Base-by-base conservation (phyloP, 2,329 filamentous ascomycete genomes). In the Botryotinia calthae region DNA sequence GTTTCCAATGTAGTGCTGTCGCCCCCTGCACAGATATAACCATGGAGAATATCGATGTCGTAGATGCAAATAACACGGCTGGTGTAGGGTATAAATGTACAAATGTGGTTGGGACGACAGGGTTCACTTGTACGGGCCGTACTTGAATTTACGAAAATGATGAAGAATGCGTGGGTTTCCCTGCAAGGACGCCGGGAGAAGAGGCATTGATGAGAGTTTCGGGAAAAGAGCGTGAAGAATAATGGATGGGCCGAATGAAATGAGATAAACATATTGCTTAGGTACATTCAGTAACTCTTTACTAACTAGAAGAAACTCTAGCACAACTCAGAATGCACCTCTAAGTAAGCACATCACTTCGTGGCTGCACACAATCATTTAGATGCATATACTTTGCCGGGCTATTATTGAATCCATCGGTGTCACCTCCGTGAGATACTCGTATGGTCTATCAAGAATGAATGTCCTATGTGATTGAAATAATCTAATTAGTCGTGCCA, bases 1-100 rank as follows among this genome's bases (percentile, higher is more conserved):
- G 56, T 34, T 71, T 64, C 46, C 46, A 62, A 14, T 71, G 69
- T 25, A 71, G 69, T 25, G 58, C 58, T 6, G 69, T 71, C 20
- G 69, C 59, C n/a, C 69, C 59, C 4, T 71, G 69, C 22, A n/a
- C 28, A 40, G 28, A 56, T 8, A 59, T 72, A 28, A 72, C 62
- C 8, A 72, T 72, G 61, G 48, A 72, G 34, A 67, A 56, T 2
- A 37, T 72, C 37, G 6, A 56, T 18, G 62, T 72, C 1, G 42
- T 46, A 31, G 62, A 51, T 37, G 64, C 62, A 5, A 48, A 67
- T 46, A 51, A 63, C 22, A 59, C 63, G n/a, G 62, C 62, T 8
- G 62, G 62, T 7, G 34, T n/a, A 5, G 48, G 70, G 8, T 72
- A 72, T 20, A 66, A 44, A 22, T 72, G 70, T 68, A 66, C 48